Evolutionary conservation across 2,329 filamentous ascomycete species (phyloP), one percentile per base, ranked within the genome.

Genomic region (Fusarium secorum): DNA sequence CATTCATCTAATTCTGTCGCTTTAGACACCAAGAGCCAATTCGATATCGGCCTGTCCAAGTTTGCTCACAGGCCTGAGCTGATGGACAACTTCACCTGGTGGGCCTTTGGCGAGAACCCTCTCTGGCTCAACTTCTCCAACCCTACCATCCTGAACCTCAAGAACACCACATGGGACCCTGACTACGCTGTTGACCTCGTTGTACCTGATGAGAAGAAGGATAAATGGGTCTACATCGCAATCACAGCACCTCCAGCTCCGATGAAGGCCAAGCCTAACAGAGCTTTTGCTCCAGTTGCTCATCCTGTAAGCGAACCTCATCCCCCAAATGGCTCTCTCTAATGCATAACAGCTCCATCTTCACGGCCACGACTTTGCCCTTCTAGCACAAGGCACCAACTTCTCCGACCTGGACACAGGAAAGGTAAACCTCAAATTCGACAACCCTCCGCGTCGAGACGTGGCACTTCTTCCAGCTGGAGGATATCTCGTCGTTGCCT

Each of bases 101-200:
- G 61, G 61, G 58, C 61, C 1, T 64, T 64, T 11, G 61, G 61
- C 6, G 46, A 64, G 9, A 58, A 58, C 9, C 68, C 68, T 22
- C 42, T 71, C 8, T 71, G 68, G 68, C 14, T 71, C 5, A 57
- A 71, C 41, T 71, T 71, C 9, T 64, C 68, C 3, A 44, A 71
- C 2, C 68, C 68, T 1, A 68, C 68, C 1, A 71, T 71, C 7
- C 22, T 66, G 0, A 56, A 46, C 7, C 64, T 71, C 3, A 33
- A 71, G 7, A 71, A 59, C 2, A 55, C 53, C 4, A 64, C 44
- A 0, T 64, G 61, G 61, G 5, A 64, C 20, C 61, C 61, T 1
- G 49, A 71, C 26, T 71, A 71, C 2, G 68, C 64, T 7, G 64
- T 71, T 1, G 63, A 71, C 10, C 64, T 66, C 1, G 55, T 58